These are phyloP conservation scores for Candida tunisiensis DNA, from an alignment of 1,139 yeast species.

Conservation along the genomic window DNA sequence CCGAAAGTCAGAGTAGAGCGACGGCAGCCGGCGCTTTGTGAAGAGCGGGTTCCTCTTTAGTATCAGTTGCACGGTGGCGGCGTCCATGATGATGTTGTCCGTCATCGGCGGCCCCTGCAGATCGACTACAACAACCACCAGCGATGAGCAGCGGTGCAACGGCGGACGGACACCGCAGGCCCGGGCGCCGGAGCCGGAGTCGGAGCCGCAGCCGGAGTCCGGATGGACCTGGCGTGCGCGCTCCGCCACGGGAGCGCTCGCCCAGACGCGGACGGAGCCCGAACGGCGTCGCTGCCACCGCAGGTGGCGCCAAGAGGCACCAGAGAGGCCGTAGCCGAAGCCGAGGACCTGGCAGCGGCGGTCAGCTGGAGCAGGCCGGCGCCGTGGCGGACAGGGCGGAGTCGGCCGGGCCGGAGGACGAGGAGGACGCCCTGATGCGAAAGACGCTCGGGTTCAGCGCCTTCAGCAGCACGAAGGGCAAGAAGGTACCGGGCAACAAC, in stretches of 20 bases:
- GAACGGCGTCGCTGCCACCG: conserved; percentile 1
- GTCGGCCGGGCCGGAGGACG: conserved; percentile 6
- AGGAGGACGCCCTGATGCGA: conserved; percentile 15
- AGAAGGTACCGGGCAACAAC: conserved; percentile 30
- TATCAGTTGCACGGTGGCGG: too few relatives aligned
- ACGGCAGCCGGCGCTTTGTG: conserved; percentile 34
- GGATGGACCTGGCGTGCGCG: background rate
- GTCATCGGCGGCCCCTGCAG: too few relatives aligned
- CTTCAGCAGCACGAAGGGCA: conserved; percentile 44
- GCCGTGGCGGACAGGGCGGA: conserved; percentile 3
- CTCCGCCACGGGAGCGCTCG: conserved; percentile 1
- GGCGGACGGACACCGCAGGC: too few relatives aligned
- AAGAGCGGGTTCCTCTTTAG: conserved; percentile 21
- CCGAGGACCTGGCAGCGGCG: too few relatives aligned
- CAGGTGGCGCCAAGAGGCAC: conserved; percentile 13
- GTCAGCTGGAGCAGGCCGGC: conserved; percentile 3
- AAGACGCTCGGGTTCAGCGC: conserved; percentile 50
- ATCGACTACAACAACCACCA: too few relatives aligned
- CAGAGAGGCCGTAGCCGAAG: conserved; percentile 16
- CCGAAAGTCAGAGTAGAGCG: conserved; percentile 46
- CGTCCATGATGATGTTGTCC: too few relatives aligned
- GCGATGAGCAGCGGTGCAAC: too few relatives aligned
- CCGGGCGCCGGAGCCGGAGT: background rate
- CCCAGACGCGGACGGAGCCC: background rate
- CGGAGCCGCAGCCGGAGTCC: background rate